Evolutionary conservation across 2,329 filamentous ascomycete species (phyloP), one percentile per base, ranked within the genome.

Genomic region (Plenodomus biglobosus): DNA sequence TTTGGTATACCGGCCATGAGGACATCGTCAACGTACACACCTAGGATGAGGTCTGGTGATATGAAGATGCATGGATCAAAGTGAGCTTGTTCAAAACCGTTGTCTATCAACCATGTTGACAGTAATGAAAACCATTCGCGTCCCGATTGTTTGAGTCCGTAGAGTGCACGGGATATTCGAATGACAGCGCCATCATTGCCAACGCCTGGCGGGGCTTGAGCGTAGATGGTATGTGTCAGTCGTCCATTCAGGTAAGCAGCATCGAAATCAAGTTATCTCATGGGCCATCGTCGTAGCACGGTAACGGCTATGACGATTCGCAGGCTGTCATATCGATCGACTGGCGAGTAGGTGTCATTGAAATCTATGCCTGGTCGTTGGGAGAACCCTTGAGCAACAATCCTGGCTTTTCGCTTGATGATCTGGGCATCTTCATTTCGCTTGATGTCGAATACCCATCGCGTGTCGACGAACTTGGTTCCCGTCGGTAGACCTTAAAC

Each of bases 81-180:
- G 2, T 11, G 22, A 8, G 42, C 38, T 32, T 42, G 32, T 3
- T 5, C 17, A 13, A 52, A 44, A 4, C 42, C 42, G 11, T 35
- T 10, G 13, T 32, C 8, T 3, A 21, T 30, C 1, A 49, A 34
- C 40, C 10, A 49, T 17, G 19, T 17, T 15, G 41, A 44, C 11
- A 49, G 46, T 3, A 55, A 36, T 24, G 41, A 8, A 18, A 50
- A 49, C 55, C 42, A 62, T 13, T 61, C 43, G 7, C 34, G 24
- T 2, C 53, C 48, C 3, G 46, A 58, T 46, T 55, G 27, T 27
- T 58, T 57, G 3, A 59, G 48, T 1, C 55, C 50, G 40, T 61
- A 61, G 11, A 62, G 39, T 1, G 48, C 43, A 19, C 40, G 40
- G 4, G 18, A 13, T 5, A 52, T n/a, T 15, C 17, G 17, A n/a